A percentile compares a stretch with the other conserved stretches of the same genome.
Evolutionary conservation across 768 basidiomycete genomes (phyloP).

Genomic region (Crucibulum laeve): DNA sequence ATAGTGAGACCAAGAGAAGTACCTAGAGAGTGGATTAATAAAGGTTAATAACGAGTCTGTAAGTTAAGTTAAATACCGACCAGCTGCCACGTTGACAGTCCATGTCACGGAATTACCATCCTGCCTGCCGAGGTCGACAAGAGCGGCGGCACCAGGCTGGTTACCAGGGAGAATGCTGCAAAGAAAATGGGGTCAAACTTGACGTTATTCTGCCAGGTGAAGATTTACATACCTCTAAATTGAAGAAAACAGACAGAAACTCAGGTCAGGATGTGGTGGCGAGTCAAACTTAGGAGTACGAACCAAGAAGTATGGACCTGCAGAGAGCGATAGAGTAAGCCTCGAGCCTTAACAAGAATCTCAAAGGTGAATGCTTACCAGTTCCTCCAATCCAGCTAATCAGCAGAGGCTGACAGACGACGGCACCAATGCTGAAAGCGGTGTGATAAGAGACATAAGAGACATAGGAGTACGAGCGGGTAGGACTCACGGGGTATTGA

Average conservation of each 20-base stretch:
- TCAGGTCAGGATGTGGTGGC: constrained; percentile 1
- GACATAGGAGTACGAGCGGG: background rate
- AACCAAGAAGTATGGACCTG: constrained; percentile 67
- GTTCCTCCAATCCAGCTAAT: constrained; percentile 55
- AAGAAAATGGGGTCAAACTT: background rate
- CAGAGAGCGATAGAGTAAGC: constrained; percentile 8
- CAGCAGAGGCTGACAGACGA: constrained; percentile 54
- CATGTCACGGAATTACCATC: constrained; percentile 44
- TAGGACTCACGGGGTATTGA: constrained; percentile 71
- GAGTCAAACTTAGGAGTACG: constrained; percentile 18
- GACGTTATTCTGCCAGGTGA: too few relatives aligned
- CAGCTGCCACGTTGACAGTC: constrained; percentile 42
- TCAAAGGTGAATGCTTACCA: constrained; percentile 30
- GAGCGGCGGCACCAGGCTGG: constrained; percentile 35
- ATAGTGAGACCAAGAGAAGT: constrained; percentile 53
- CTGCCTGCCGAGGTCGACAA: constrained; percentile 42
- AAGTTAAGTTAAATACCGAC: constrained; percentile 24
- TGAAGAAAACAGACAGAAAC: constrained; percentile 3
- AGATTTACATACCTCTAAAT: constrained; percentile 31
- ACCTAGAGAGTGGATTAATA: constrained; percentile 24
- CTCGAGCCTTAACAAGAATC: background rate
- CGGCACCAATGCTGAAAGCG: constrained; percentile 35
- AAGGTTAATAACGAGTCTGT: background rate
- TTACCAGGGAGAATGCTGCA: constrained; percentile 52
- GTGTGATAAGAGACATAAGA: constrained; percentile 6